Evolutionary conservation across 2,329 filamentous ascomycete species (phyloP), one percentile per base, ranked within the genome.

Genomic region (Verticillium tricorpus): DNA sequence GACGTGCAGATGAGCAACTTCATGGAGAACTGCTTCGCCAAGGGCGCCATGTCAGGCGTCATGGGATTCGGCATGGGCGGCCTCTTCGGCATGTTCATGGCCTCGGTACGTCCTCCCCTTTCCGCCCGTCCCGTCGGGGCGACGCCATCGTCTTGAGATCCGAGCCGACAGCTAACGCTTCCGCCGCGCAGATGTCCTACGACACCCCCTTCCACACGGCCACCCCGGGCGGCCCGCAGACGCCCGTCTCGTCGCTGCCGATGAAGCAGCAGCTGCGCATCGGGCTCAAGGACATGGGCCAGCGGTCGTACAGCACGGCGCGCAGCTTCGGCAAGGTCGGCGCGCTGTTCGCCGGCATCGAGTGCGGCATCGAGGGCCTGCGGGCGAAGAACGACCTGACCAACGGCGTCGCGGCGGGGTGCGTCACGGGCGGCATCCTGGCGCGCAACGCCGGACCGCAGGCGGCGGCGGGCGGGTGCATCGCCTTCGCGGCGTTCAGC

Each of bases 51-150:
- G 78, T 91, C 93, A 0, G 95, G 94, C 62, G 91, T 90, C 28
- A 96, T 96, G 86, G 95, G 95, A 17, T 97, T 97, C 71, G 95
- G 89, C 40, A 89, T 99, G 67, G 95, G 95, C 65, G 95, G 93
- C 70, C 82, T 96, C 54, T 99, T 99, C 69, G 95, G 95, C 68
- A 85, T 98, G 70, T 99, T 99, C 82, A 99, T 98, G 94, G 92
- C 93, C 63, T 95, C 91, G 71, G 92, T 96, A 87, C 66, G 89
- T n/a, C 52, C 8, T 32, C 37, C 3, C 19, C 34, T 4, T 6
- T 39, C 54, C 57, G 17, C 57, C 22, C 28, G 37, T 57, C 54
- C 60, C 60, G 58, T 58, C 58, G 28, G 14, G 52, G 17, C 54
- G 28, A 39, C 35, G 8, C 11, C 35, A 39, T 17, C 35, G 9